Evolutionary conservation across 2,329 filamentous ascomycete species (phyloP), one percentile per base, ranked within the genome.

Genomic region (Orbilia oligospora): DNA sequence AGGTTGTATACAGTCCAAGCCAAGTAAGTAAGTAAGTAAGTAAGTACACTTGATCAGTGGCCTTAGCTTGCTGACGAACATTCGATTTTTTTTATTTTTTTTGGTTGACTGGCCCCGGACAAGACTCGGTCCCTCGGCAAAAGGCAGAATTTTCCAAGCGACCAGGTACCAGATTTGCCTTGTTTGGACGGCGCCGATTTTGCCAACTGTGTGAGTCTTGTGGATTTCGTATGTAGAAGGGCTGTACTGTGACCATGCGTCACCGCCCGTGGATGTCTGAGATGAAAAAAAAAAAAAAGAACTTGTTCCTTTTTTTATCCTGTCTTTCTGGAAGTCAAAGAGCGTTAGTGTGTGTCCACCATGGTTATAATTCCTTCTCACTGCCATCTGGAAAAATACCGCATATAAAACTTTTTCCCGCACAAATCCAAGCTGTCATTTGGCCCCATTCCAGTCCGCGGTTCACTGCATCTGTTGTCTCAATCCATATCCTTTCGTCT

Each of bases 331-430:
- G 55, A 71, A 71, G 24, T 46, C 51, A 46, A 56, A 61, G 27
- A 46, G 48, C 41, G 24, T 55, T 76, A 68, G 51, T 61, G 41
- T 30, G 56, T 20, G 72, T 61, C 67, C 66, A 49, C 63, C 63
- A 48, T 72, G 53, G 63, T 61, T 63, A 66, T 66, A 49, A 46
- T 36, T 53, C 27, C 30, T 56, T 61, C 55, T 46, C 75, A 53
- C 56, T 4, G 36, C 56, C 56, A 61, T 61, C 56, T 48, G 51
- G n/a, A 46, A 71, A 78, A 78, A 78, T 78, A 78, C 75, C 75
- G 75, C 75, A 78, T 78, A 78, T 78, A 78, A 78, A 78, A 78
- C 30, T 65, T 72, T 77, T 78, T 71, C 75, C 68, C 75, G 72
- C 72, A 77, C 66, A 55, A 70, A 48, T 24, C 56, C 48, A 71